These are phyloP conservation scores for Nemania sp. DNA, from an alignment of 2,329 filamentous ascomycete species.

Conservation along the genomic window DNA sequence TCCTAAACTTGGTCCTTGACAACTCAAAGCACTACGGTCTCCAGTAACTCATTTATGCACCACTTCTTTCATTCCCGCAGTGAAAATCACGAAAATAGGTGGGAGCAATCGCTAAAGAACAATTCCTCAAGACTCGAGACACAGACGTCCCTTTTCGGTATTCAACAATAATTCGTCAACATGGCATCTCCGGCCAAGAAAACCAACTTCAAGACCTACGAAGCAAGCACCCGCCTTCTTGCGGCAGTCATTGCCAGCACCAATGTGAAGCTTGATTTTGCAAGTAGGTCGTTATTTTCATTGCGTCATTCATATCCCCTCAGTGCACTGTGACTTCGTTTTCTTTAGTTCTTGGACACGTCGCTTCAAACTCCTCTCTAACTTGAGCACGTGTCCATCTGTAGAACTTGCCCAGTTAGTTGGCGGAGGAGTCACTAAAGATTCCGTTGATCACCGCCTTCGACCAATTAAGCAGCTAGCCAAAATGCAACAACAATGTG, in stretches of 20 bases:
- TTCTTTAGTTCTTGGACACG: neutral
- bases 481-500: constrained; percentile 40
- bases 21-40: no score
- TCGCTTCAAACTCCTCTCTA: constrained; percentile 9
- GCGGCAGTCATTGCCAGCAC: constrained; percentile 63
- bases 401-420: constrained; percentile 33
- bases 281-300: constrained; percentile 51
- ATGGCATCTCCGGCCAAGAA: constrained; percentile 46
- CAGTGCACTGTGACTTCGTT: neutral
- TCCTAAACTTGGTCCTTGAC: no score
- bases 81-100: no score
- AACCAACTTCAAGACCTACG: constrained; percentile 63
- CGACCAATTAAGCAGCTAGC: constrained; percentile 45
- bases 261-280: constrained; percentile 60
- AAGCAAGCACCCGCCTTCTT: constrained; percentile 62
- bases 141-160: neutral
- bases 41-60: no score
- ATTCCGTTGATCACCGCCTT: constrained; percentile 44
- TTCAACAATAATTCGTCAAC: constrained; percentile 10
- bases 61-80: no score
- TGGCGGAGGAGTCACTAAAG: constrained; percentile 41
- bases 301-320: neutral
- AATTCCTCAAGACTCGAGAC: no score
- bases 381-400: constrained; percentile 5
- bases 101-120: no score